Conservation (phyloP, 2,329 filamentous ascomycete species). For the Eutypella sp. region DNA sequence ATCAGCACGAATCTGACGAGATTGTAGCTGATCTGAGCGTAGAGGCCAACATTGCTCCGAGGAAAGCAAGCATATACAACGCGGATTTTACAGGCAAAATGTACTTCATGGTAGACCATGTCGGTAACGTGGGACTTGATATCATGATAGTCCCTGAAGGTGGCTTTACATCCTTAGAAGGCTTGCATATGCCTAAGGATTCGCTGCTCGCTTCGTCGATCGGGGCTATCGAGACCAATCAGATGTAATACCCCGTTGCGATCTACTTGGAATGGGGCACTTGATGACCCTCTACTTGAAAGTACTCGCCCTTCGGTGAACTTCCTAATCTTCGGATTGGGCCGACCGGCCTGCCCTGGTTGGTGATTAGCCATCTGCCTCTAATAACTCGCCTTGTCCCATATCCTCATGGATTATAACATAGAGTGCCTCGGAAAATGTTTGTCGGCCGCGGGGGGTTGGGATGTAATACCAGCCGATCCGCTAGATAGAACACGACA, state of each 20-base stretch:
- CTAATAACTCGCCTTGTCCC: slow-evolving; percentile 1
- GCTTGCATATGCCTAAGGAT: slow-evolving; percentile 11
- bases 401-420: slow-evolving; percentile 1
- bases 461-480: background rate
- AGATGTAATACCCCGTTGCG: background rate
- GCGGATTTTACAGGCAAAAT: slow-evolving; percentile 11
- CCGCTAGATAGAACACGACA: background rate
- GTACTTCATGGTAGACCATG: slow-evolving; percentile 12
- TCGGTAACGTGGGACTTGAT: slow-evolving; percentile 13
- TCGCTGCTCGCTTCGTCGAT: slow-evolving; percentile 7
- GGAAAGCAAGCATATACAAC: slow-evolving; percentile 1
- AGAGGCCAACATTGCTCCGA: slow-evolving; percentile 3
- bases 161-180: slow-evolving; percentile 14
- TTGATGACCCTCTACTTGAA: slow-evolving; percentile 4
- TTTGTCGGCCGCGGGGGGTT: background rate
- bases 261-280: slow-evolving; percentile 1
- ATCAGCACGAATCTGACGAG: slow-evolving; percentile 3
- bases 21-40: slow-evolving; percentile 4
- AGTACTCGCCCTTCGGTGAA: slow-evolving; percentile 10
- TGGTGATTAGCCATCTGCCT: background rate
- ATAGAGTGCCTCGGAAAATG: background rate
- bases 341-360: background rate
- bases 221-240: background rate
- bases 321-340: slow-evolving; percentile 8
- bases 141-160: slow-evolving; percentile 10